Evolutionary conservation across 2,329 filamentous ascomycete genomes (phyloP), one percentile per base, ranked within the genome.

Genomic region (Paecilomyces dactylethromorphus): DNA sequence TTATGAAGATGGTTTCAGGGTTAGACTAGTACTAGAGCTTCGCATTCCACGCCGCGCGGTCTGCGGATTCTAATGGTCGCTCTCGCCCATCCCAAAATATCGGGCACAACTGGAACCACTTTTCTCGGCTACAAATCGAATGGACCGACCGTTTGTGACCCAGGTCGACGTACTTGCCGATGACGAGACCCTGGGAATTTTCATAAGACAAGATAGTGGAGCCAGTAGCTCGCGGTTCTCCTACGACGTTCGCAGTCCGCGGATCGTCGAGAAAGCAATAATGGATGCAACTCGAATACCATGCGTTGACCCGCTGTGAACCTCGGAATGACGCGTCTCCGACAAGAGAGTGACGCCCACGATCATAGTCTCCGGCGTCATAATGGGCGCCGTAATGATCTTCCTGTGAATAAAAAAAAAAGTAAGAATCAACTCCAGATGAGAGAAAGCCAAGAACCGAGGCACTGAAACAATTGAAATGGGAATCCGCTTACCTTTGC

Each of bases 181-280:
- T 78, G 6, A 85, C 84, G 66, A 91, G 87, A 1, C 89, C 89
- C 66, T 90, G 87, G 55, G 87, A 84, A 57, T 90, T 82, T 65
- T 92, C 89, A 71, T 92, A 92, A 61, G 86, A 84, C 59, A 92
- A 78, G 13, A 92, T 86, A 0, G 85, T 88, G 29, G 79, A 82
- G 66, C 88, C 89, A 3, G 85, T 88, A 59, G 83, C 85, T 70
- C 88, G 88, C 33, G 90, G 89, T 76, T 93, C 90, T 3, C 76
- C 78, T 1, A 85, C 82, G 5, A 82, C 76, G 58, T 77, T 78
- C 62, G 71, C 76, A 0, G 82, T 85, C 5, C 83, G 79, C 24
- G 81, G 80, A 59, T 85, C 82, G 61, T 85, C 83, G 6, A 85
- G 74, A 71, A 85, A 85, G 65, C 81, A 79, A 69, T 84, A 85